These are phyloP conservation scores for Onygenales sp. DNA, from an alignment of 2,329 filamentous ascomycete species.

Conservation along the genomic window DNA sequence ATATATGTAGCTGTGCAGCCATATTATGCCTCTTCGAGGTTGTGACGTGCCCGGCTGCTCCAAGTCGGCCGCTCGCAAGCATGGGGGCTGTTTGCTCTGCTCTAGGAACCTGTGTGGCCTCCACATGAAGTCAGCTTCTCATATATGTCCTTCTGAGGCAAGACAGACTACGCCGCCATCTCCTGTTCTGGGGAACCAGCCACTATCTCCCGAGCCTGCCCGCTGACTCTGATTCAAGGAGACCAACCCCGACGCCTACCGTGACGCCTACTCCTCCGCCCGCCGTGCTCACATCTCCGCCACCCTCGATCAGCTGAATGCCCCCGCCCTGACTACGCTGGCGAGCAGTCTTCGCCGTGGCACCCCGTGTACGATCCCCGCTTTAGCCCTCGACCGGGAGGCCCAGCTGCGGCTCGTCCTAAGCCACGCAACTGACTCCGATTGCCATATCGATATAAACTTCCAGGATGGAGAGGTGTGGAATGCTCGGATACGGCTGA, in stretches of 20 bases:
- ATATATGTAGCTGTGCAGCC: neutral
- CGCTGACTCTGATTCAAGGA: conserved; percentile 1
- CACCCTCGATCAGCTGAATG: neutral
- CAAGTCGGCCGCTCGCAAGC: conserved; percentile 1
- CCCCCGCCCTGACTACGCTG: neutral
- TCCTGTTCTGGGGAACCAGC: neutral
- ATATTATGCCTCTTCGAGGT: neutral
- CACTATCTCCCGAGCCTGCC: neutral
- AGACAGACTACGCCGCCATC: neutral
- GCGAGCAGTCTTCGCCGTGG: conserved; percentile 2
- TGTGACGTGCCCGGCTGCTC: conserved; percentile 2
- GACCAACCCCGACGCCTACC: neutral
- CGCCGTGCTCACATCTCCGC: neutral
- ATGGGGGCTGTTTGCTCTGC: conserved; percentile 3
- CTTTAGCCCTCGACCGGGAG: neutral
- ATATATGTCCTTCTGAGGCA: conserved; percentile 4
- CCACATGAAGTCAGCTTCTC: conserved; percentile 4
- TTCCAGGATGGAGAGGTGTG: conserved; percentile 2
- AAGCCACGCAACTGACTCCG: neutral
- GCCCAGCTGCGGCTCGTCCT: neutral
- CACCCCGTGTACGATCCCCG: neutral
- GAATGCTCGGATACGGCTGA: conserved; percentile 1
- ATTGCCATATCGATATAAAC: conserved; percentile 3
- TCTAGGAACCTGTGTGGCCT: neutral
- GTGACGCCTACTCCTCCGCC: neutral